Evolutionary conservation across 192 early-diverging fungal species (phyloP).

Genomic region (Backusella mclennaniae): DNA sequence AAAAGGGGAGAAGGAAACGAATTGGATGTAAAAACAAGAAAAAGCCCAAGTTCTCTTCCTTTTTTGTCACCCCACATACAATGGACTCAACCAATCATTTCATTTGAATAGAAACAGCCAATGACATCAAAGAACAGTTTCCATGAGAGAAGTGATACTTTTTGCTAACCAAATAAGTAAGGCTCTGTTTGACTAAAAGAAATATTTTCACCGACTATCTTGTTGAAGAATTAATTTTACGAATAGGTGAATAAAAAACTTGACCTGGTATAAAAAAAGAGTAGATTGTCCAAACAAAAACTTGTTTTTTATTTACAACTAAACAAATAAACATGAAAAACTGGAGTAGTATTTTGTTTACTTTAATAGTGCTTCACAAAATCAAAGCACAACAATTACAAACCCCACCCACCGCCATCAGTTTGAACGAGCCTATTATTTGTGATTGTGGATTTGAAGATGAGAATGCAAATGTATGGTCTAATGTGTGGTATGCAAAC

Average conservation of each 20-base stretch:
- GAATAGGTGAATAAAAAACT: not conserved
- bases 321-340: not conserved
- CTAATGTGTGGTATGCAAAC: slow-evolving; percentile 24
- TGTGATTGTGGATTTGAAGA: slow-evolving; percentile 34
- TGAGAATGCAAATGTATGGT: slow-evolving; percentile 20
- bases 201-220: not conserved
- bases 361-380: not conserved
- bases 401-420: not conserved
- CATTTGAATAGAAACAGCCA: not conserved
- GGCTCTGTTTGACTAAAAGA: not conserved
- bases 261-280: not conserved
- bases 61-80: not conserved
- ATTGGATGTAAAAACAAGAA: not conserved
- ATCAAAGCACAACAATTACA: not conserved
- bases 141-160: not conserved
- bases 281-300: not conserved
- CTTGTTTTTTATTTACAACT: not conserved
- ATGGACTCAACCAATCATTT: not conserved
- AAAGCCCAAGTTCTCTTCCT: not conserved
- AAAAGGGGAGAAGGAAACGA: not conserved
- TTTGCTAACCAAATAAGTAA: not conserved
- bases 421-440: slow-evolving; percentile 13
- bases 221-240: not conserved
- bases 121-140: not conserved
- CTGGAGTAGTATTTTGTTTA: not conserved